These are phyloP conservation scores for Quercus cerris DNA, from an alignment of 306 rosid species.

Conservation along the genomic window DNA sequence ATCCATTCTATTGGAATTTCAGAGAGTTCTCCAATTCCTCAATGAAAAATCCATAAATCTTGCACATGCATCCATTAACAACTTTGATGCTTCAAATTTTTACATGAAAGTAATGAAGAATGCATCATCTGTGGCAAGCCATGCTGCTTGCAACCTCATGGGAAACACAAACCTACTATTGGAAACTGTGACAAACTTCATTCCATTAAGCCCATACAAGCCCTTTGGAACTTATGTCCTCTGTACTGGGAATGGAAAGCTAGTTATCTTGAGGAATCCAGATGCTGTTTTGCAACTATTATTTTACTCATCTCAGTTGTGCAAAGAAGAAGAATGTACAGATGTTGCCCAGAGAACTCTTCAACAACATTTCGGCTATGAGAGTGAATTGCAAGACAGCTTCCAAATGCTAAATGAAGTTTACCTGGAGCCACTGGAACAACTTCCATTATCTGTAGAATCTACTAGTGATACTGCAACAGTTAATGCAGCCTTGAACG, in stretches of 20 bases:
- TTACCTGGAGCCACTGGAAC: conserved; percentile 30
- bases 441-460: conserved; percentile 38
- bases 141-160: conserved; percentile 65
- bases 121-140: conserved; percentile 49
- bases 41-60: neutral
- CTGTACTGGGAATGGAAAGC: conserved; percentile 43
- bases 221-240: conserved; percentile 77
- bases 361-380: conserved; percentile 44
- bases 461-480: conserved; percentile 19
- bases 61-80: neutral
- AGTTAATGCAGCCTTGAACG: conserved; percentile 38
- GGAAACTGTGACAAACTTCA: conserved; percentile 45
- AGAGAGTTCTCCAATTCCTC: conserved; percentile 30
- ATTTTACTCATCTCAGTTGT: conserved; percentile 48
- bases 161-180: conserved; percentile 58
- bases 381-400: conserved; percentile 26
- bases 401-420: conserved; percentile 34
- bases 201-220: conserved; percentile 67
- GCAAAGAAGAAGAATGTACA: conserved; percentile 7
- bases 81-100: conserved; percentile 7
- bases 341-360: conserved; percentile 37
- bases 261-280: conserved; percentile 46
- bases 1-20: conserved; percentile 21
- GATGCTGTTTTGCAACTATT: conserved; percentile 72
- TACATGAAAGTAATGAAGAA: conserved; percentile 48